Evolutionary conservation across 2,329 filamentous ascomycete genomes (phyloP).

Genomic region (Fusarium heterosporum): DNA sequence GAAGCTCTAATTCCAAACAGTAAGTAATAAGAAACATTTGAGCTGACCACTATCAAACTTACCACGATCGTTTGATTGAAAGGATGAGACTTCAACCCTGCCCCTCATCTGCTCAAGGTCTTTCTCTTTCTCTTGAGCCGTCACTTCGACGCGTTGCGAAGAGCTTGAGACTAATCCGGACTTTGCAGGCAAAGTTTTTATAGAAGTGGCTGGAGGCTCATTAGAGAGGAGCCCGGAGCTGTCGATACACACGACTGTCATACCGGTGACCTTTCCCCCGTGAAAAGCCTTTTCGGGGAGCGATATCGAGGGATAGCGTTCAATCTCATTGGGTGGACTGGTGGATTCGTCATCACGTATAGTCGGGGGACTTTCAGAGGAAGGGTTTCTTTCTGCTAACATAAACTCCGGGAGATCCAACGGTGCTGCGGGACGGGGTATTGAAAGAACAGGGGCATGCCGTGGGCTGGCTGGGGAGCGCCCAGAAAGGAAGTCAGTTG

Average conservation of each 20-base stretch:
- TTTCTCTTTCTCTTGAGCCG: background rate
- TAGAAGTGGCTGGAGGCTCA: background rate
- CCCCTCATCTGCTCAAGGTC: background rate
- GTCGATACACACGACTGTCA: background rate
- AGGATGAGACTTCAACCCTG: background rate
- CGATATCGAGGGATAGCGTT: background rate
- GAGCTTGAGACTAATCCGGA: background rate
- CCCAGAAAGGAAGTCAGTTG: background rate
- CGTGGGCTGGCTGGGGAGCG: background rate
- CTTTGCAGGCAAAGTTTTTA: background rate
- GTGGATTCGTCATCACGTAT: background rate
- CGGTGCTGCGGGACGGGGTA: constrained; percentile 6
- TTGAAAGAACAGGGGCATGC: background rate
- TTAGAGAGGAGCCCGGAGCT: background rate
- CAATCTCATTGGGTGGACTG: background rate
- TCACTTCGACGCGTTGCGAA: background rate
- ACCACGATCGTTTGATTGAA: background rate
- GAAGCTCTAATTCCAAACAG: background rate
- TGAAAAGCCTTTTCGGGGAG: background rate
- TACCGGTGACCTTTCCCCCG: background rate
- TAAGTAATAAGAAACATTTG: background rate
- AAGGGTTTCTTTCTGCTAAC: background rate
- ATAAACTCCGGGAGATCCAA: constrained; percentile 38
- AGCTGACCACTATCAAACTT: background rate
- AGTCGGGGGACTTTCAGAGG: background rate